Evolutionary conservation across 2,329 filamentous ascomycete genomes (phyloP).

Genomic region (Claviceps maximensis): DNA sequence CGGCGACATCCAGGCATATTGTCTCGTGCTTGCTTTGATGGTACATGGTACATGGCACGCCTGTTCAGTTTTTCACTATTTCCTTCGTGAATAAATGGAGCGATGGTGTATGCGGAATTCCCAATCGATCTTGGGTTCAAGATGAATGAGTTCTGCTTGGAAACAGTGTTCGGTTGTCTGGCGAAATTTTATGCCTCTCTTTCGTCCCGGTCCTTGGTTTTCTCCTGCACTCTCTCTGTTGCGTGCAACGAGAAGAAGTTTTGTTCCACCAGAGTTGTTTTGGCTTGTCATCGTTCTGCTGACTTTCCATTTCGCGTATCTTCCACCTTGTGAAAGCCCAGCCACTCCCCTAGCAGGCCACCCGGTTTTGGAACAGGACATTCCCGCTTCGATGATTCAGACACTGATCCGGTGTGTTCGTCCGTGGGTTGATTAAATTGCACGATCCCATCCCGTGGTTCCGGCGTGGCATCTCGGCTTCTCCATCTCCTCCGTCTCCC

Average conservation of each 20-base stretch:
- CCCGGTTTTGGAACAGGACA: conserved; percentile 88
- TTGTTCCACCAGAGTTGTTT: neutral
- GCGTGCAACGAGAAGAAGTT: neutral
- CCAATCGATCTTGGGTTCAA: neutral
- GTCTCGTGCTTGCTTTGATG: neutral
- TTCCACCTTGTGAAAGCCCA: conserved; percentile 48
- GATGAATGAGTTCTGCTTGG: neutral
- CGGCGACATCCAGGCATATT: neutral
- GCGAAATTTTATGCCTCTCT: too few species aligned
- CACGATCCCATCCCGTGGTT: conserved; percentile 33
- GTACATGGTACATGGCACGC: neutral
- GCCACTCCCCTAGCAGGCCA: conserved; percentile 60
- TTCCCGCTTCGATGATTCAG: conserved; percentile 47
- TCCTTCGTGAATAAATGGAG: neutral
- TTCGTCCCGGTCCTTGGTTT: neutral
- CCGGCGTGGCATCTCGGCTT: conserved; percentile 20
- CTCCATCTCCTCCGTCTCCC: conserved; percentile 31
- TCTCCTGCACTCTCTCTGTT: neutral
- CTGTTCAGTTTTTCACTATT: neutral
- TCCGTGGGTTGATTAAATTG: conserved; percentile 30
- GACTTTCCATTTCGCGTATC: conserved; percentile 11
- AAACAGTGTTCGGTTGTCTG: neutral
- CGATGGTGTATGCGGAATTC: neutral
- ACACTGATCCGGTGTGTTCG: conserved; percentile 20
- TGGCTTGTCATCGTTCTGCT: conserved; percentile 12